Base-by-base conservation (phyloP, 2,329 filamentous ascomycete species). In the Clonostachys rhizophaga region DNA sequence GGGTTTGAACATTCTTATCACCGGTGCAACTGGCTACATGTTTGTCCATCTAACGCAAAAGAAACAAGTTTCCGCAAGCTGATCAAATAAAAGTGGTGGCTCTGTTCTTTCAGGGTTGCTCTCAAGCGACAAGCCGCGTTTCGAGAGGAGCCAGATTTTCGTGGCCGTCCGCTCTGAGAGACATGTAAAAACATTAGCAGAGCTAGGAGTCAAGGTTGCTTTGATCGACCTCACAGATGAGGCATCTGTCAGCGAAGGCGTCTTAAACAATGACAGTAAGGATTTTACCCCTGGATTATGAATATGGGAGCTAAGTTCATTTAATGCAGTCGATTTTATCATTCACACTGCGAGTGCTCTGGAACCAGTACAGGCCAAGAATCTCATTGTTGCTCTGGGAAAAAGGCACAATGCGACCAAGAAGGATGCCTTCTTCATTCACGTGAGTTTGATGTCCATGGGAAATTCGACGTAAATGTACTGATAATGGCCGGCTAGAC, bases 11-110 rank as follows among this genome's bases (percentile, higher is more conserved):
- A 54, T 65, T 44, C 58, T 67, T 34, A 57, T 67, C 48, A 67
- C 64, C 40, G 64, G 64, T 34, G 64, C 62, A 14, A 64, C 61
- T 30, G 64, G 64, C 34, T 67, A 64, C 54, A 61, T 67, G 64
- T 56, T 50, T 7, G 47, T 14, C 20, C 14, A 42, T 17, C n/a
- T 9, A 8, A 14, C 8, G 16, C 14, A 16, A 18, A 43, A n/a
- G 6, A 3, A 30, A 30, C 13, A 24, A 10, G 16, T 2, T 8
- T 24, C 10, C 17, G 10, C 18, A 8, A 12, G 17, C 46, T 52
- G 52, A 47, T 24, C 18, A 6, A 20, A 10, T 14, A 20, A 8
- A 14, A 66, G 64, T 4, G 64, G 67, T 14, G 67, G 67, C 14
- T 67, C 67, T 18, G 40, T 69, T 24, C 36, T 69, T 18, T 57